These are phyloP conservation scores for Neurospora sp. DNA, from an alignment of 495 filamentous ascomycete species.

Conservation along the genomic window DNA sequence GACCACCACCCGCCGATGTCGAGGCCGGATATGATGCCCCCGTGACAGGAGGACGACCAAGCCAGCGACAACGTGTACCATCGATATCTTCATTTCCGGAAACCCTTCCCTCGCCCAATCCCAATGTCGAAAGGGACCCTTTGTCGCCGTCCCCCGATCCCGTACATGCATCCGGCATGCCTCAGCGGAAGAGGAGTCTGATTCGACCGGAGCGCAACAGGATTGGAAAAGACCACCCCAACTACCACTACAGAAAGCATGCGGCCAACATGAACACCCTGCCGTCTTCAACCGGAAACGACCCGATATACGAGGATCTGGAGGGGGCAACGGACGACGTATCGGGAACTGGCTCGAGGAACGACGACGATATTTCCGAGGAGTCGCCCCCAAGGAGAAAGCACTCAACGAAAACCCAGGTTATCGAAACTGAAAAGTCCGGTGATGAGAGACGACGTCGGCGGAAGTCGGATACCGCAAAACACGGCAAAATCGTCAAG, in stretches of 20 bases:
- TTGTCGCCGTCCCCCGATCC: constrained; percentile 26
- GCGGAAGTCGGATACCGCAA: constrained; percentile 22
- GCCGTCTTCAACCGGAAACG: constrained; percentile 85
- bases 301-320: constrained; percentile 68
- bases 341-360: constrained; percentile 28
- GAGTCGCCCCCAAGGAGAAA: constrained; percentile 26
- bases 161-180: constrained; percentile 27
- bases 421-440: constrained; percentile 28
- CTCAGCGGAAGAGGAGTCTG: constrained; percentile 65
- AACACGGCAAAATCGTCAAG: constrained; percentile 41
- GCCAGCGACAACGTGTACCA: constrained; percentile 37
- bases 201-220: constrained; percentile 79
- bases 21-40: constrained; percentile 48
- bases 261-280: constrained; percentile 78
- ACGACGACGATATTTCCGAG: constrained; percentile 29
- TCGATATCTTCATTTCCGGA: constrained; percentile 41
- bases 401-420: constrained; percentile 12
- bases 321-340: constrained; percentile 34
- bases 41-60: constrained; percentile 20
- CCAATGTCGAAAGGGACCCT: constrained; percentile 34
- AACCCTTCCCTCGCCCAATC: constrained; percentile 38
- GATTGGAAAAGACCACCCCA: constrained; percentile 74
- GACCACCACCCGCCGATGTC: constrained; percentile 49
- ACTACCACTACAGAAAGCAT: constrained; percentile 90
- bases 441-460: constrained; percentile 13